phyloP scores from a whole-genome alignment of 129 eudicot species.

The Flaveria trinervia region DNA sequence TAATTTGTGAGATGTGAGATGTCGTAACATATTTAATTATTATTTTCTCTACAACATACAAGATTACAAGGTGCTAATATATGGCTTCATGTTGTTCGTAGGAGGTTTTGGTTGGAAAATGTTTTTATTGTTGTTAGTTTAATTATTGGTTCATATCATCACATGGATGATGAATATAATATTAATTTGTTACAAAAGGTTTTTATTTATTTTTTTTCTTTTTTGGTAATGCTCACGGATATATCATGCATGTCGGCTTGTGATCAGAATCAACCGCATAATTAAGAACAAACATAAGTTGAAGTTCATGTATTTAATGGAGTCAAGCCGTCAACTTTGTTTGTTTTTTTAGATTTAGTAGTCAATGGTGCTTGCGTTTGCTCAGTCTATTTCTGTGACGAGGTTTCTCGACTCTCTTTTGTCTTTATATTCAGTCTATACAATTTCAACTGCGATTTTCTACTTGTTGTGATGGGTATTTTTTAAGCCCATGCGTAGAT shows the following conservation, averaged over 20 bases:
- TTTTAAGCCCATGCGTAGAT: too few relatives aligned
- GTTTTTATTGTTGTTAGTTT: background rate
- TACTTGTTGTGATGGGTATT: too few relatives aligned
- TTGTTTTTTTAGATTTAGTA: background rate
- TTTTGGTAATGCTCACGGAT: background rate
- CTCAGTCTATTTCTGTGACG: background rate
- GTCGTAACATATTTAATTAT: too few relatives aligned
- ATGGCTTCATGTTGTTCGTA: background rate
- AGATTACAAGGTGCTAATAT: background rate
- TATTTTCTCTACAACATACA: background rate
- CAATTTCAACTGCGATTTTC: background rate
- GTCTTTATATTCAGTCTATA: background rate
- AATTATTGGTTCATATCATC: background rate
- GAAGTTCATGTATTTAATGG: background rate
- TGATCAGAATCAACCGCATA: background rate
- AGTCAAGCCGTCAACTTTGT: background rate
- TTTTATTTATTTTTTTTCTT: too few relatives aligned
- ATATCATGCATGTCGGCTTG: background rate
- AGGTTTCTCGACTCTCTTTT: background rate
- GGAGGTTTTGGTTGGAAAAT: background rate
- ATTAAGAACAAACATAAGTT: background rate
- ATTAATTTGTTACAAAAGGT: background rate
- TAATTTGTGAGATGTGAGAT: too few relatives aligned
- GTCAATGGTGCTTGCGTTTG: background rate
- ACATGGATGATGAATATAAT: background rate